Percentiles rank a stretch among this genome's conserved stretches.
Evolutionary conservation across 352 stramenopile species (phyloP).

Genomic region (Thalassiosira mediterranea): DNA sequence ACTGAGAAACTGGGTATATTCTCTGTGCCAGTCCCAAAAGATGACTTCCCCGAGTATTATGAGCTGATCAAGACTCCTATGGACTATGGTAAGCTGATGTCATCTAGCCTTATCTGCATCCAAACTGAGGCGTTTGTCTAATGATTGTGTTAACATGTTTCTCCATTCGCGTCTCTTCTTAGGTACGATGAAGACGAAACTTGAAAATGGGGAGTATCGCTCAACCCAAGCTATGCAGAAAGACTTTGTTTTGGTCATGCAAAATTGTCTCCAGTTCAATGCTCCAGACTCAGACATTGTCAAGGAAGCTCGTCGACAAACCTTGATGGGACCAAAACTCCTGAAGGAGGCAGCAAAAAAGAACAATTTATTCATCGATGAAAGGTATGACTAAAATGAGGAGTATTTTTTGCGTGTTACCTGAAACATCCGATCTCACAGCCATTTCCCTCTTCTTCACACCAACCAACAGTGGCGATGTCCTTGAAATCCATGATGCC

Average conservation of each 20-base stretch:
- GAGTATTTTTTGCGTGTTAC: neutral
- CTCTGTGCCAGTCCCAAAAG: slow-evolving; percentile 75
- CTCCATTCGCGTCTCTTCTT: neutral
- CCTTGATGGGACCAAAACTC: slow-evolving; percentile 70
- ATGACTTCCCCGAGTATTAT: slow-evolving; percentile 85
- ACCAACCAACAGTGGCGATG: slow-evolving; percentile 44
- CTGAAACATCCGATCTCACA: neutral
- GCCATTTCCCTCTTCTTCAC: neutral
- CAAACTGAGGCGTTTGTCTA: too few relatives aligned
- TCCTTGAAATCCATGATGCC: slow-evolving; percentile 75
- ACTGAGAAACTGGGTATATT: slow-evolving; percentile 75
- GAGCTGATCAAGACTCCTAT: slow-evolving; percentile 80
- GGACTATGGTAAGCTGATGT: slow-evolving; percentile 72
- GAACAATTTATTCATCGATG: slow-evolving; percentile 80
- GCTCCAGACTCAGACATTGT: slow-evolving; percentile 81
- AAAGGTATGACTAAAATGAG: slow-evolving; percentile 50
- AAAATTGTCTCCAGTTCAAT: slow-evolving; percentile 83
- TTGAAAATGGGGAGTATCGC: slow-evolving; percentile 82
- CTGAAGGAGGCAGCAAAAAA: slow-evolving; percentile 77
- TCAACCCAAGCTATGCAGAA: slow-evolving; percentile 84
- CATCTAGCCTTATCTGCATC: too few relatives aligned
- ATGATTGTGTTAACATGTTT: too few relatives aligned
- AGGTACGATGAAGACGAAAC: slow-evolving; percentile 82
- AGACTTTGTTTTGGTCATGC: slow-evolving; percentile 81
- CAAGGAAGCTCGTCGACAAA: slow-evolving; percentile 73